A percentile compares a stretch with the other conserved stretches of the same genome.
These are phyloP conservation scores for Debaryomycetaceae sp. DNA, from an alignment of 1,139 yeast species.

Conservation along the genomic window DNA sequence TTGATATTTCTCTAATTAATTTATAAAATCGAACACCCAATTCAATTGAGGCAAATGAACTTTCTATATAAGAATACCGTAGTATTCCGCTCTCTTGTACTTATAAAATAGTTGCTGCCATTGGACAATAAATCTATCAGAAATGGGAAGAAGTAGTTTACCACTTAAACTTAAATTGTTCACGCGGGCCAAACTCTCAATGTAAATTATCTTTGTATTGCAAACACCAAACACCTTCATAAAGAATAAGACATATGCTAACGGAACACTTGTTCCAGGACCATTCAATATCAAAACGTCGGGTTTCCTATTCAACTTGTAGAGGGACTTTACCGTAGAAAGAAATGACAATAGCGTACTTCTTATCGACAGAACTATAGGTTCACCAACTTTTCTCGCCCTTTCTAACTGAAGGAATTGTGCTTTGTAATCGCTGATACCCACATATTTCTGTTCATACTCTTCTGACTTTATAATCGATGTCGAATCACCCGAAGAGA, in stretches of 20 bases:
- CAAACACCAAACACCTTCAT: constrained; percentile 53
- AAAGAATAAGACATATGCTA: constrained; percentile 59
- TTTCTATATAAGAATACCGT: constrained; percentile 69
- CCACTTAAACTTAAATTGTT: constrained; percentile 76
- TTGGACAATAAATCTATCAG: constrained; percentile 81
- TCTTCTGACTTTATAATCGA: constrained; percentile 51
- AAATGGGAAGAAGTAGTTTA: constrained; percentile 58
- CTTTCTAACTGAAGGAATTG: constrained; percentile 49
- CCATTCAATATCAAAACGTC: constrained; percentile 74
- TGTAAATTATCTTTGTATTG: constrained; percentile 62
- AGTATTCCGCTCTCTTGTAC: constrained; percentile 67
- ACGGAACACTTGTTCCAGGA: constrained; percentile 87
- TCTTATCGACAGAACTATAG: constrained; percentile 46
- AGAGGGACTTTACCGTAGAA: constrained; percentile 23
- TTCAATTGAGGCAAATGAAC: too few species aligned
- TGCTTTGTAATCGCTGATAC: constrained; percentile 14
- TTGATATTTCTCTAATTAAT: background rate
- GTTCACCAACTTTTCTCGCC: constrained; percentile 78
- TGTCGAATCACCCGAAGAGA: constrained; percentile 56
- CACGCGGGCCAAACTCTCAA: constrained; percentile 90
- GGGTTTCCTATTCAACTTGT: constrained; percentile 31
- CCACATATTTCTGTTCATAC: constrained; percentile 29
- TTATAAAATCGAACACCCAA: background rate
- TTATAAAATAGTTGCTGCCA: constrained; percentile 66
- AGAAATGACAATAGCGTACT: constrained; percentile 47